These are phyloP conservation scores for Pezicula radicicola DNA, from an alignment of 2,329 filamentous ascomycete species.

Conservation along the genomic window DNA sequence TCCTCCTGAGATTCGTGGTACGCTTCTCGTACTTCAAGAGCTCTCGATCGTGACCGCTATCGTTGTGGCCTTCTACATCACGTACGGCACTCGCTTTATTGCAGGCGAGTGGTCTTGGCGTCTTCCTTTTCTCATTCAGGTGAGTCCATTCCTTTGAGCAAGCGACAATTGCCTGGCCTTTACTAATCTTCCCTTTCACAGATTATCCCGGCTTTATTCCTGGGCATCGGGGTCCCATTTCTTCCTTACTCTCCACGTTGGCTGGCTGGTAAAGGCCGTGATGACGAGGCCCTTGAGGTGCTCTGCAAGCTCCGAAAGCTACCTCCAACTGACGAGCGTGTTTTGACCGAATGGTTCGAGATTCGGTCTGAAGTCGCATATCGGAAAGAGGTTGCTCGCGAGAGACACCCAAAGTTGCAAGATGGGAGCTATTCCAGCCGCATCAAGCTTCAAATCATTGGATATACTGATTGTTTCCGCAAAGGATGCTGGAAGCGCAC, in stretches of 20 bases:
- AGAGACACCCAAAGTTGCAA: too few species aligned
- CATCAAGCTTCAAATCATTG: slow-evolving; percentile 43
- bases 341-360: slow-evolving; percentile 46
- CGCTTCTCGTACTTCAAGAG: slow-evolving; percentile 14
- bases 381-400: slow-evolving; percentile 35
- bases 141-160: too few species aligned
- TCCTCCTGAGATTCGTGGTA: slow-evolving; percentile 31
- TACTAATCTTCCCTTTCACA: too few species aligned
- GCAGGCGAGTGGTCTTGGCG: slow-evolving; percentile 2
- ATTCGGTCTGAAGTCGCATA: slow-evolving; percentile 35
- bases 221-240: slow-evolving; percentile 36
- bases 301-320: slow-evolving; percentile 45
- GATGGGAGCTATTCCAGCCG: slow-evolving; percentile 34
- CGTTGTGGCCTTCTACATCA: slow-evolving; percentile 40
- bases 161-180: too few species aligned
- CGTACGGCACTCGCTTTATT: slow-evolving; percentile 37
- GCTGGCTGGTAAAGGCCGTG: slow-evolving; percentile 39
- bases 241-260: slow-evolving; percentile 43
- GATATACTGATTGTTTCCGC: slow-evolving; percentile 47
- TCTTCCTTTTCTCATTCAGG: slow-evolving; percentile 30
- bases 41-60: slow-evolving; percentile 40
- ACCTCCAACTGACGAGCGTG: slow-evolving; percentile 42
- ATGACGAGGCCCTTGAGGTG: slow-evolving; percentile 45
- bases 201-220: slow-evolving; percentile 18
- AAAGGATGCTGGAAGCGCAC: slow-evolving; percentile 46